Evolutionary conservation across 768 basidiomycete species (phyloP).

Genomic region (Pulveroboletus frians): DNA sequence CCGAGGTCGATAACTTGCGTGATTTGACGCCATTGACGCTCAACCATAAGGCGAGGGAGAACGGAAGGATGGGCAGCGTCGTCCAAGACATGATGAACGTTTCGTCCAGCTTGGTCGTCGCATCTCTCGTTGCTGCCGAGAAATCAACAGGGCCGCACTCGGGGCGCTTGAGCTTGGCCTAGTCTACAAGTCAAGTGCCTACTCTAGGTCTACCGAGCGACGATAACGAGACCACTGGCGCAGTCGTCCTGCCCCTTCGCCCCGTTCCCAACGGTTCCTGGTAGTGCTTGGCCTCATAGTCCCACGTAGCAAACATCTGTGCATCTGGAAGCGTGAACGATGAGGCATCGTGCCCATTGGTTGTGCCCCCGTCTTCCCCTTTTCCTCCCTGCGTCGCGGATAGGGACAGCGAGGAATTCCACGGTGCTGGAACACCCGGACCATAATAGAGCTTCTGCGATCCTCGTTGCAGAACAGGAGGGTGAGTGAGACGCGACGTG

Average conservation of each 20-base stretch:
- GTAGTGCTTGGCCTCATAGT: constrained; percentile 41
- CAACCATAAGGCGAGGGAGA: constrained; percentile 48
- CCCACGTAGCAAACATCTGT: constrained; percentile 48
- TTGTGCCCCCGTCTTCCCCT: constrained; percentile 16
- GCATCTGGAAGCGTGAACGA: constrained; percentile 41
- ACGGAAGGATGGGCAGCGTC: constrained; percentile 37
- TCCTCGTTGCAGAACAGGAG: constrained; percentile 53
- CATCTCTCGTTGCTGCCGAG: too few species aligned
- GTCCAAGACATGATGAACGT: constrained; percentile 13
- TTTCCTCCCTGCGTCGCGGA: constrained; percentile 20
- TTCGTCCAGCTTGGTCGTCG: neutral
- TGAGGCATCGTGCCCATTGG: constrained; percentile 23
- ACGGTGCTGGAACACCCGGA: constrained; percentile 37
- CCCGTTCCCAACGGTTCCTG: constrained; percentile 33
- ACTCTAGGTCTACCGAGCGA: constrained; percentile 20
- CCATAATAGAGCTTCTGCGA: constrained; percentile 40
- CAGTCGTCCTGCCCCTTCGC: constrained; percentile 24
- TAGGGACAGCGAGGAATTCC: constrained; percentile 35
- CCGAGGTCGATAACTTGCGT: constrained; percentile 70
- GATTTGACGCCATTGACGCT: constrained; percentile 67
- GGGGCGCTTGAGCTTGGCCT: too few species aligned
- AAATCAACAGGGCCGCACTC: neutral
- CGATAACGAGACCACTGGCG: constrained; percentile 18
- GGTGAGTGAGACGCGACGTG: constrained; percentile 60
- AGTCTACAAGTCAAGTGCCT: constrained; percentile 9